Percentiles rank a stretch among this genome's conserved stretches.
phyloP scores from a whole-genome alignment of 805 yeast genomes.

The Metschnikowia matae region DNA sequence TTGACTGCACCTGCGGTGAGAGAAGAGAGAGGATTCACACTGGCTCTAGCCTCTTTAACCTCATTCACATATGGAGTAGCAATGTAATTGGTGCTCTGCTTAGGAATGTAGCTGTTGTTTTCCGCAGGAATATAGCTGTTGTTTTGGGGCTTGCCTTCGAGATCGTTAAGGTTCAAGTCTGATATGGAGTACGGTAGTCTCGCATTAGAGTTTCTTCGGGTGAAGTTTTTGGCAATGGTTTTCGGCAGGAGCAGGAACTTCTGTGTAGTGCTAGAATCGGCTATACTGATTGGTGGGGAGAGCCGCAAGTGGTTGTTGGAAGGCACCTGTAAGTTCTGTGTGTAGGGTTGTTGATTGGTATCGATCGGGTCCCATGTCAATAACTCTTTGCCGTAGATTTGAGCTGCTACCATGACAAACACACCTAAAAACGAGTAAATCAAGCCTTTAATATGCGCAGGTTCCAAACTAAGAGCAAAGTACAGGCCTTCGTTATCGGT shows the following conservation, averaged over 20 bases:
- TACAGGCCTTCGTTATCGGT: slow-evolving; percentile 1
- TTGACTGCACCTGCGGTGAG: slow-evolving; percentile 25
- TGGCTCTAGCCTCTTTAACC: slow-evolving; percentile 15
- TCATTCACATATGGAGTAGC: slow-evolving; percentile 9
- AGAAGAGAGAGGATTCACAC: slow-evolving; percentile 21
- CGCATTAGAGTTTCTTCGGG: slow-evolving; percentile 19
- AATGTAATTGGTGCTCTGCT: too few species aligned
- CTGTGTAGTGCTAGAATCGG: slow-evolving; percentile 1
- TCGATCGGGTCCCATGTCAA: slow-evolving; percentile 50
- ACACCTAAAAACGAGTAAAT: slow-evolving; percentile 64
- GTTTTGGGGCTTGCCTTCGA: slow-evolving; percentile 4
- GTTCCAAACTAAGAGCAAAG: slow-evolving; percentile 11
- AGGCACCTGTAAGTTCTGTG: slow-evolving; percentile 7
- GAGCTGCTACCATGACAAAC: slow-evolving; percentile 76
- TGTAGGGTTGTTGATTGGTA: slow-evolving; percentile 20
- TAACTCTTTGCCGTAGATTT: slow-evolving; percentile 80
- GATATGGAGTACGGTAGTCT: slow-evolving; percentile 33
- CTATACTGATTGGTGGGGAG: background rate
- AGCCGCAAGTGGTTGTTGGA: background rate
- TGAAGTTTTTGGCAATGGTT: slow-evolving; percentile 5
- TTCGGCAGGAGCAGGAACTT: slow-evolving; percentile 12
- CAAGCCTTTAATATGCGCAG: slow-evolving; percentile 54
- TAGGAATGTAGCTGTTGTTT: background rate
- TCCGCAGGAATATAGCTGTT: background rate
- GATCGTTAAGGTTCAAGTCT: slow-evolving; percentile 29